phyloP scores from a whole-genome alignment of 306 rosid species.

The Glycyrrhiza uralensis region DNA sequence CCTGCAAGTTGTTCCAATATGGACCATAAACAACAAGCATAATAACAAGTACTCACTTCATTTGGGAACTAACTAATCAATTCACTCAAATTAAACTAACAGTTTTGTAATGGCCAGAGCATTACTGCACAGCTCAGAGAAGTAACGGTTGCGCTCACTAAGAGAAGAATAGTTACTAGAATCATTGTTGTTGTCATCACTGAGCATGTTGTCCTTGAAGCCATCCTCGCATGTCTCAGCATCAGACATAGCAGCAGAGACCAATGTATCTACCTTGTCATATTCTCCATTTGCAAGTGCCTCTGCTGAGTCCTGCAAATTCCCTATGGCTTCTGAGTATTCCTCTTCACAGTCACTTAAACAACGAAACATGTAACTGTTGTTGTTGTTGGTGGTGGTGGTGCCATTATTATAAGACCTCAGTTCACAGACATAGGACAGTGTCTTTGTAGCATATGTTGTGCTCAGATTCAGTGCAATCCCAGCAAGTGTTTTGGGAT shows the following conservation, averaged over 20 bases:
- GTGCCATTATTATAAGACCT: no score
- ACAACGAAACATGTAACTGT: background rate
- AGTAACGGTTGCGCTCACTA: slow-evolving; percentile 16
- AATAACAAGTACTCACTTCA: no score
- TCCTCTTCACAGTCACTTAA: slow-evolving; percentile 30
- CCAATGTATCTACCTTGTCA: slow-evolving; percentile 8
- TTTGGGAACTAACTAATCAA: background rate
- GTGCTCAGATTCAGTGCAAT: slow-evolving; percentile 33
- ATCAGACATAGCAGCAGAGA: slow-evolving; percentile 41
- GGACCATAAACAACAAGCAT: background rate
- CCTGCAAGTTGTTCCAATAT: background rate
- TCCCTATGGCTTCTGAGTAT: slow-evolving; percentile 31
- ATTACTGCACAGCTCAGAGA: slow-evolving; percentile 38
- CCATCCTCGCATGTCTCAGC: slow-evolving; percentile 42
- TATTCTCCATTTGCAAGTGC: slow-evolving; percentile 27
- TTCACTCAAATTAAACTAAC: slow-evolving; percentile 16
- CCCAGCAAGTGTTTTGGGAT: slow-evolving; percentile 24
- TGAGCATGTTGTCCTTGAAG: slow-evolving; percentile 18
- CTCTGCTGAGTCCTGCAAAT: slow-evolving; percentile 16
- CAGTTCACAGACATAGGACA: slow-evolving; percentile 14
- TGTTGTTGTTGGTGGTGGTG: no score
- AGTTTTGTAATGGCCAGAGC: slow-evolving; percentile 29
- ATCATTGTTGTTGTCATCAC: background rate
- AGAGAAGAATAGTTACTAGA: slow-evolving; percentile 5
- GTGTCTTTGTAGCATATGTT: slow-evolving; percentile 5